A percentile compares a stretch with the other conserved stretches of the same genome.
phyloP scores from a whole-genome alignment of 495 filamentous ascomycete genomes.

The Penicillium chermesinum region DNA sequence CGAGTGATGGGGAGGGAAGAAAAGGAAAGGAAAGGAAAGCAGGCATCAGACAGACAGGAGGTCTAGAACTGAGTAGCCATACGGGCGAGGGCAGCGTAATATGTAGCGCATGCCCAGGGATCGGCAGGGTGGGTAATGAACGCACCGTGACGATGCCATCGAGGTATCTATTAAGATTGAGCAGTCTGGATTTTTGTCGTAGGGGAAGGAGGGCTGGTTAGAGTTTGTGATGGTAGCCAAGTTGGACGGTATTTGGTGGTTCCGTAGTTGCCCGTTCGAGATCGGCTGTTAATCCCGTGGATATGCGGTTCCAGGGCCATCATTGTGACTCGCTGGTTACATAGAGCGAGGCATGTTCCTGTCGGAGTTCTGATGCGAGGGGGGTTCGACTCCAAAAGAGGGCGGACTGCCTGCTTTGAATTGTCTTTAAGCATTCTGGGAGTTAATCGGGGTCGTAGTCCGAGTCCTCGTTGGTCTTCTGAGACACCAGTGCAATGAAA shows the following conservation, averaged over 20 bases:
- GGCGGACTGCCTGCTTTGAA: no score
- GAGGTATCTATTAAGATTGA: slow-evolving; percentile 4
- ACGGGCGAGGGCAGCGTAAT: slow-evolving; percentile 3
- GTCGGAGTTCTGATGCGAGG: slow-evolving; percentile 21
- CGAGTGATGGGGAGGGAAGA: neutral
- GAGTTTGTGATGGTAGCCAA: neutral
- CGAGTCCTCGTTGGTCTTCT: no score
- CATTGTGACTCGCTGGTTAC: slow-evolving; percentile 22
- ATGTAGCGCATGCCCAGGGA: slow-evolving; percentile 16
- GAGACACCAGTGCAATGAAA: no score
- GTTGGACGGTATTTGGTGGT: slow-evolving; percentile 1
- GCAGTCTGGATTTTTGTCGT: slow-evolving; percentile 3
- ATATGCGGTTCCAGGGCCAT: slow-evolving; percentile 2
- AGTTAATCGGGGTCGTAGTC: no score
- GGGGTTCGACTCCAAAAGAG: neutral
- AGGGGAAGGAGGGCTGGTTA: neutral
- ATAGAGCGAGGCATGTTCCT: slow-evolving; percentile 5
- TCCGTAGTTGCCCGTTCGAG: slow-evolving; percentile 5
- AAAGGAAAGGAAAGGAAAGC: neutral
- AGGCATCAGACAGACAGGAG: neutral
- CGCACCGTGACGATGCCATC: slow-evolving; percentile 26
- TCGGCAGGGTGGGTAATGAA: slow-evolving; percentile 13
- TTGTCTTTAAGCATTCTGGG: no score
- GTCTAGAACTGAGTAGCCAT: neutral
- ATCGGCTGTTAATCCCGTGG: slow-evolving; percentile 6